phyloP scores from a whole-genome alignment of 106 monocot species.

The Amphibolis antarctica region DNA sequence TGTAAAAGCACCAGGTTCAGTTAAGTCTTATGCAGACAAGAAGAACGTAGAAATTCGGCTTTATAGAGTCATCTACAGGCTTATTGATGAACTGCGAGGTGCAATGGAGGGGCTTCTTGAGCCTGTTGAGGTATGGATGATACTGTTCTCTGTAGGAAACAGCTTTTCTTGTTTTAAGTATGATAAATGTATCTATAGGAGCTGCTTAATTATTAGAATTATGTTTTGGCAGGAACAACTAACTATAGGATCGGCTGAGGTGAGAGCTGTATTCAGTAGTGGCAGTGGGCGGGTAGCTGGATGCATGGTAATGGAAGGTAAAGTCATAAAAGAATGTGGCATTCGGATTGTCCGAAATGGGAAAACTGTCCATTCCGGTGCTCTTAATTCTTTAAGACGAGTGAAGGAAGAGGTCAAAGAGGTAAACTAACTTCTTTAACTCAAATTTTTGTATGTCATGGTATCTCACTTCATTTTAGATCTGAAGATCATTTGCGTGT shows the following conservation, averaged over 20 bases:
- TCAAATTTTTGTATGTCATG: neutral
- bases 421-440: slow-evolving; percentile 27
- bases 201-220: neutral
- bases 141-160: neutral
- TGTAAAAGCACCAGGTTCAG: slow-evolving; percentile 72
- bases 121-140: slow-evolving; percentile 57
- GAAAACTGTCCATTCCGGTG: slow-evolving; percentile 49
- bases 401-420: slow-evolving; percentile 98
- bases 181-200: neutral
- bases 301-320: slow-evolving; percentile 91
- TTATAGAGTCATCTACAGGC: slow-evolving; percentile 86
- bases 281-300: slow-evolving; percentile 95
- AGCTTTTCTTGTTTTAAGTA: neutral
- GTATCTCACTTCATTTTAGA: too few species aligned
- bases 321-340: slow-evolving; percentile 65
- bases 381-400: slow-evolving; percentile 63
- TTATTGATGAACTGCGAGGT: slow-evolving; percentile 77
- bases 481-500: too few species aligned
- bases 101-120: slow-evolving; percentile 98
- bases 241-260: slow-evolving; percentile 64
- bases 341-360: slow-evolving; percentile 60
- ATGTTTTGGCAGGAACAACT: slow-evolving; percentile 60
- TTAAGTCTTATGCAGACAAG: slow-evolving; percentile 81
- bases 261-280: slow-evolving; percentile 78
- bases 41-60: slow-evolving; percentile 82